phyloP scores from a whole-genome alignment of 768 basidiomycete species.

The Calocybe gangraenosa region DNA sequence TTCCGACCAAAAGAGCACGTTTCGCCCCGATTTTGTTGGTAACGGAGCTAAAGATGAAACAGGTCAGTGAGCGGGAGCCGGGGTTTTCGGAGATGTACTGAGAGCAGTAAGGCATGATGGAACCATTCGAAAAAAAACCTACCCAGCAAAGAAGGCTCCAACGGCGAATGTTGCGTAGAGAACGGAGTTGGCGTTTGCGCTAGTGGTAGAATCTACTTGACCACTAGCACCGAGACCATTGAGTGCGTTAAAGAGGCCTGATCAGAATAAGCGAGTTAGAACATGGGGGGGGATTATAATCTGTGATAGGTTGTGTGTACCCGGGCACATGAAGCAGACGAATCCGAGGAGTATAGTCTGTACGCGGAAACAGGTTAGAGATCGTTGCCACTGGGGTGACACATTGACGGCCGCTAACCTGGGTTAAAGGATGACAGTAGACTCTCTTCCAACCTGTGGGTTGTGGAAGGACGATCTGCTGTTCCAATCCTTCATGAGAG shows the following conservation, averaged over 20 bases:
- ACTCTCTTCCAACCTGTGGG: conserved; percentile 43
- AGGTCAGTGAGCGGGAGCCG: neutral
- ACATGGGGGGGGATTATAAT: too few species aligned
- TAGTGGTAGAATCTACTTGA: conserved; percentile 47
- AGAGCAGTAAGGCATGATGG: too few species aligned
- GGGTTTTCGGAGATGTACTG: too few species aligned
- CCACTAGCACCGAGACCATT: conserved; percentile 63
- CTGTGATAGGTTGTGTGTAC: conserved; percentile 22
- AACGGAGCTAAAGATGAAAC: conserved; percentile 48
- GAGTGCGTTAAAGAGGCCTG: conserved; percentile 60
- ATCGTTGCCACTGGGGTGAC: neutral
- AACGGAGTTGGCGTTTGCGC: conserved; percentile 52
- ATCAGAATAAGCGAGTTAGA: conserved; percentile 14
- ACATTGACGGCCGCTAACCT: conserved; percentile 24
- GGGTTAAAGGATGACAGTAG: conserved; percentile 50
- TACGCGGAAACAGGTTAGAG: neutral
- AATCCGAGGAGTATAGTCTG: conserved; percentile 51
- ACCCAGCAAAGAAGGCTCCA: conserved; percentile 71
- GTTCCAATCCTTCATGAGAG: conserved; percentile 18
- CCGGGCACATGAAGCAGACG: conserved; percentile 47
- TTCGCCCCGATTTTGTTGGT: conserved; percentile 81
- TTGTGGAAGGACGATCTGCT: conserved; percentile 6
- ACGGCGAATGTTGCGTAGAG: conserved; percentile 60
- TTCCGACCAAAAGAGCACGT: conserved; percentile 70
- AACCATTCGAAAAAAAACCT: too few species aligned